phyloP scores from a whole-genome alignment of 768 basidiomycete species.

The Clitopilus passeckerianus region DNA sequence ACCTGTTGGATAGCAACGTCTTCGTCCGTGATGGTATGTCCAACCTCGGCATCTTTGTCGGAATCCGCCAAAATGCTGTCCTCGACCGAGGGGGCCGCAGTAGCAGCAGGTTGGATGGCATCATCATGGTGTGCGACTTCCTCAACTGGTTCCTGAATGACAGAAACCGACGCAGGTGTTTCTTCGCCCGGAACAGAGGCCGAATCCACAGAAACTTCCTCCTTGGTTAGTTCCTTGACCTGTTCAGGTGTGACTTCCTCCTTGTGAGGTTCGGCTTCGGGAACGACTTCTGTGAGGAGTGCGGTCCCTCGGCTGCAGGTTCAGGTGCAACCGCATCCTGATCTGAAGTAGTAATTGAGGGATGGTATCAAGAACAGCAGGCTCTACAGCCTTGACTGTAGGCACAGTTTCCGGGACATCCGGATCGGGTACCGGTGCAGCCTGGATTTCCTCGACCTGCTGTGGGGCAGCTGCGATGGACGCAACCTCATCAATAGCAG shows the following conservation, averaged over 20 bases:
- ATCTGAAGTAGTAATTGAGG: neutral
- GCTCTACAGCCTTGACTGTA: neutral
- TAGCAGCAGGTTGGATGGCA: neutral
- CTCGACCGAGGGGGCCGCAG: neutral
- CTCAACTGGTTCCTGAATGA: too few relatives aligned
- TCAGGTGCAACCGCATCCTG: neutral
- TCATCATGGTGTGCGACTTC: neutral
- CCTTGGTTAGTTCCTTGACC: too few relatives aligned
- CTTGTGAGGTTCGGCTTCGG: neutral
- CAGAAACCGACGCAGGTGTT: too few relatives aligned
- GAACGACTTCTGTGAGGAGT: neutral
- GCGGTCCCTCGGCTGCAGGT: neutral
- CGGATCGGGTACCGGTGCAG: neutral
- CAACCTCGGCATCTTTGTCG: neutral
- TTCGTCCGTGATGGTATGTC: neutral
- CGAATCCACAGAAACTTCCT: too few relatives aligned
- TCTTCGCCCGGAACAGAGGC: too few relatives aligned
- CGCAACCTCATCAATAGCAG: neutral
- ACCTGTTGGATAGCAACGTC: neutral
- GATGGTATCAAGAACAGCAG: neutral
- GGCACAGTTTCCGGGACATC: neutral
- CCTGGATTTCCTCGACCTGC: neutral
- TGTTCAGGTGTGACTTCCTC: too few relatives aligned
- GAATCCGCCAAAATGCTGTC: neutral
- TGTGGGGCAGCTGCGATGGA: neutral